These are phyloP conservation scores for Pyrus betulifolia DNA, from an alignment of 306 rosid species.

Conservation along the genomic window DNA sequence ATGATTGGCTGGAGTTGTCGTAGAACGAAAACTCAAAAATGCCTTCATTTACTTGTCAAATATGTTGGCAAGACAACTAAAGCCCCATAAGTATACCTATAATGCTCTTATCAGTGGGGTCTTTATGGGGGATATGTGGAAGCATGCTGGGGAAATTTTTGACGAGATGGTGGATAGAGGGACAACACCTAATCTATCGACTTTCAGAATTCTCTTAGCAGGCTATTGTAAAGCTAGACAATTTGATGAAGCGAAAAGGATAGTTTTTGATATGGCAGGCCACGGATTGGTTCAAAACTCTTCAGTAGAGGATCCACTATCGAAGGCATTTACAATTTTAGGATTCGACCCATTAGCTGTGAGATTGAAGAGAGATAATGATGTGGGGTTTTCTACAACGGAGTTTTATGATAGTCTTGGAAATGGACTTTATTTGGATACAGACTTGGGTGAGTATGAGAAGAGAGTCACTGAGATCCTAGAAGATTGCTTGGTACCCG, in stretches of 20 bases:
- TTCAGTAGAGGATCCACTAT: slow-evolving; percentile 44
- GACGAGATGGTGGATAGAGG: slow-evolving; percentile 81
- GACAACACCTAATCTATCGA: slow-evolving; percentile 44
- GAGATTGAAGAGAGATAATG: slow-evolving; percentile 73
- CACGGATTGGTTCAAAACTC: slow-evolving; percentile 42
- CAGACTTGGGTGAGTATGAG: slow-evolving; percentile 68
- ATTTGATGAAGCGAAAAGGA: slow-evolving; percentile 55
- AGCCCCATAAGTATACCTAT: slow-evolving; percentile 47
- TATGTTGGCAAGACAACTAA: slow-evolving; percentile 35
- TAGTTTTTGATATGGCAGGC: slow-evolving; percentile 53
- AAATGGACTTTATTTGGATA: slow-evolving; percentile 87
- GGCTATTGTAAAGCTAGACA: slow-evolving; percentile 72
- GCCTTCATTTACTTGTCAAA: slow-evolving; percentile 52
- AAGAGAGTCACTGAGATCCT: slow-evolving; percentile 41
- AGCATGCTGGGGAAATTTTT: slow-evolving; percentile 41
- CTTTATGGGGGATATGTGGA: slow-evolving; percentile 58
- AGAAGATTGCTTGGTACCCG: slow-evolving; percentile 50
- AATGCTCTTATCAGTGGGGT: slow-evolving; percentile 70
- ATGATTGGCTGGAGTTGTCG: slow-evolving; percentile 79
- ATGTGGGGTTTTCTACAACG: slow-evolving; percentile 40
- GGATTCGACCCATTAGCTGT: slow-evolving; percentile 59
- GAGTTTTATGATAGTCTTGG: slow-evolving; percentile 80
- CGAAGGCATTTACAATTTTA: slow-evolving; percentile 60
- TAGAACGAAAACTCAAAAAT: slow-evolving; percentile 44
- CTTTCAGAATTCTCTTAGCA: slow-evolving; percentile 65